phyloP scores from a whole-genome alignment of 2,329 filamentous ascomycete species.

The Monilinia fructicola region DNA sequence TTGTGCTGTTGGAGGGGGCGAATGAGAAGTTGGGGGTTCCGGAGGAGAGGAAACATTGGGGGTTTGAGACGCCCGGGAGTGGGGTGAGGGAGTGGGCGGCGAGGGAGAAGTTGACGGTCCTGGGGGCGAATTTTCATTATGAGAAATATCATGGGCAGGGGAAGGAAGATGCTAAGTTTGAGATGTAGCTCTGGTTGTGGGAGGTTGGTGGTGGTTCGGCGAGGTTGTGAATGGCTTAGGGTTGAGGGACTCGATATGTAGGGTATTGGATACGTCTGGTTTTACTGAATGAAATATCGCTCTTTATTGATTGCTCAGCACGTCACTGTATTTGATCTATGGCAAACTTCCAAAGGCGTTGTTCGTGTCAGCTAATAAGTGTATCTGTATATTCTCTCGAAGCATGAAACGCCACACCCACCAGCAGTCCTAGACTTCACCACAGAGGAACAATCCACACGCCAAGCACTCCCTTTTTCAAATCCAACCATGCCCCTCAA shows the following conservation, averaged over 20 bases:
- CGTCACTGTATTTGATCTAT: no score
- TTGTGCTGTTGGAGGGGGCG: constrained; percentile 49
- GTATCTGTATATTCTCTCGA: no score
- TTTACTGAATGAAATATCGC: not conserved
- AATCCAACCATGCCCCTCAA: no score
- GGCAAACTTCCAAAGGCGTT: no score
- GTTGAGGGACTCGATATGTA: no score
- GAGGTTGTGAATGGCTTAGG: not conserved
- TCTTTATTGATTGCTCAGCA: not conserved
- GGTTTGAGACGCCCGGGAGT: constrained; percentile 48
- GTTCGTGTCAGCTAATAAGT: no score
- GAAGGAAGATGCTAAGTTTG: constrained; percentile 38
- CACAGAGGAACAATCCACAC: no score
- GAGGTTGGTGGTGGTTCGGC: not conserved
- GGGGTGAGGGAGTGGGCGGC: constrained; percentile 53
- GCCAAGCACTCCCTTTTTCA: no score
- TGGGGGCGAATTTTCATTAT: constrained; percentile 45
- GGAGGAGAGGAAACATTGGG: constrained; percentile 54
- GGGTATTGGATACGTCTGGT: not conserved
- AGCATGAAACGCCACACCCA: no score
- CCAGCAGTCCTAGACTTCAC: no score
- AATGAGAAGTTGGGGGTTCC: constrained; percentile 48
- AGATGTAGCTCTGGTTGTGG: not conserved
- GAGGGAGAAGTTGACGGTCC: constrained; percentile 48
- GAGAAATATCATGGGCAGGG: constrained; percentile 50